Evolutionary conservation across 768 basidiomycete genomes (phyloP).

Genomic region (Russula emetica): DNA sequence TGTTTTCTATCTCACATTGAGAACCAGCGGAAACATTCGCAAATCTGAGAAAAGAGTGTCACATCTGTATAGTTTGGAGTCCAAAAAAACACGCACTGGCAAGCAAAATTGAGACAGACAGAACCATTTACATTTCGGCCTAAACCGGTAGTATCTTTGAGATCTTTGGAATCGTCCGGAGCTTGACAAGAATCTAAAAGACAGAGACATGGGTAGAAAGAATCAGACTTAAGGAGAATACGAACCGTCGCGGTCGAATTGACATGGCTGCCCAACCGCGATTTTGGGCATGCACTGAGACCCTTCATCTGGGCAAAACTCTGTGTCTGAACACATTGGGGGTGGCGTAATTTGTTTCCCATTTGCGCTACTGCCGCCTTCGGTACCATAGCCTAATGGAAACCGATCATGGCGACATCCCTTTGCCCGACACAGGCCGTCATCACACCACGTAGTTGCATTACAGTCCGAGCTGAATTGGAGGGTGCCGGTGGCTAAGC

Average conservation of each 20-base stretch:
- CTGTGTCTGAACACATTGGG: conserved; percentile 51
- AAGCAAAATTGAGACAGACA: conserved; percentile 75
- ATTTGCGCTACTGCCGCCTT: conserved; percentile 10
- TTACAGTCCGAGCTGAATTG: conserved; percentile 79
- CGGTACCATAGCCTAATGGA: conserved; percentile 59
- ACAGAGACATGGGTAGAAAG: conserved; percentile 3
- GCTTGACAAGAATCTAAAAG: conserved; percentile 67
- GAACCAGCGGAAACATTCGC: conserved; percentile 68
- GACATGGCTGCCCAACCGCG: conserved; percentile 63
- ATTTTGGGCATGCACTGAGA: conserved; percentile 60
- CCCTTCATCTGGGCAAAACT: conserved; percentile 85
- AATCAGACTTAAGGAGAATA: conserved; percentile 7
- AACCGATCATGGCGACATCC: conserved; percentile 74
- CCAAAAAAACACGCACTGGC: conserved; percentile 55
- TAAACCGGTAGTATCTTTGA: conserved; percentile 58
- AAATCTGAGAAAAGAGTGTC: conserved; percentile 46
- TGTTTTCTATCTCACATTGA: conserved; percentile 71
- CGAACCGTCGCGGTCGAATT: conserved; percentile 82
- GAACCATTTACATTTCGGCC: conserved; percentile 78
- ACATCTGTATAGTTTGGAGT: neutral
- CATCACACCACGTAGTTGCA: conserved; percentile 60
- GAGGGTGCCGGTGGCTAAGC: conserved; percentile 71
- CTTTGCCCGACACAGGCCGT: conserved; percentile 53
- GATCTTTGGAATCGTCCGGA: conserved; percentile 60
- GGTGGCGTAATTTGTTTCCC: conserved; percentile 43